These are phyloP conservation scores for Paralagenidium karlingii DNA, from an alignment of 352 stramenopile genomes.

Conservation along the genomic window DNA sequence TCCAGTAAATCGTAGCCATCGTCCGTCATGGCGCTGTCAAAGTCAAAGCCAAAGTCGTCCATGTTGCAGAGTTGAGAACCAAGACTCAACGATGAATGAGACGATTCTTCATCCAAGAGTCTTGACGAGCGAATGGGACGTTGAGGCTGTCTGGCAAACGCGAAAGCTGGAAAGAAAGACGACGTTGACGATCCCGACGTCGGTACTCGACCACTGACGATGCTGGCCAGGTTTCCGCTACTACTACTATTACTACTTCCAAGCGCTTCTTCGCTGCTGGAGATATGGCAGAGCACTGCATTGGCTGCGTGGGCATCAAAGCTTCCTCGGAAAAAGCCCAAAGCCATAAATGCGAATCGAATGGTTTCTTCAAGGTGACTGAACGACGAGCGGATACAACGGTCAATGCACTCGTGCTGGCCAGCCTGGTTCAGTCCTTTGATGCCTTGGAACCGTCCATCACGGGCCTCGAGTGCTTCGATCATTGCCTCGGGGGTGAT, in stretches of 20 bases:
- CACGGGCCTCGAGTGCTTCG: constrained; percentile 49
- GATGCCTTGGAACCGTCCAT: constrained; percentile 59
- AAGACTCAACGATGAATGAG: constrained; percentile 35
- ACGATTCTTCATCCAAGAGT: too few species aligned
- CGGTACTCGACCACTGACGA: constrained; percentile 6
- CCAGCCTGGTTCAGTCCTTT: constrained; percentile 60
- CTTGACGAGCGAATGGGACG: too few species aligned
- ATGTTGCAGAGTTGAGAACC: constrained; percentile 52
- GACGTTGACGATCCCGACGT: constrained; percentile 17
- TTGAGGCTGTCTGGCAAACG: constrained; percentile 20
- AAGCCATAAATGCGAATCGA: constrained; percentile 67
- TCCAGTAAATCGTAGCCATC: constrained; percentile 68
- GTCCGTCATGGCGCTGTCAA: constrained; percentile 67
- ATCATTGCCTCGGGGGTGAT: constrained; percentile 72
- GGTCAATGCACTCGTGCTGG: constrained; percentile 65
- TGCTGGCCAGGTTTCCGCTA: background rate
- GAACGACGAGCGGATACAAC: constrained; percentile 74
- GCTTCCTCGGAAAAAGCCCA: constrained; percentile 68
- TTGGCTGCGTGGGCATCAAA: constrained; percentile 61
- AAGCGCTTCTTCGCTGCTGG: constrained; percentile 8
- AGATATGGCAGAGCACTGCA: constrained; percentile 53
- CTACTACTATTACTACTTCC: background rate
- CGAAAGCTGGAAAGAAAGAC: constrained; percentile 32
- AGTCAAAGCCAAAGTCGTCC: constrained; percentile 61
- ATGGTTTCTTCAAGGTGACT: constrained; percentile 56